phyloP scores from a whole-genome alignment of 2,329 filamentous ascomycete species.

The Drechslerella stenobrocha region DNA sequence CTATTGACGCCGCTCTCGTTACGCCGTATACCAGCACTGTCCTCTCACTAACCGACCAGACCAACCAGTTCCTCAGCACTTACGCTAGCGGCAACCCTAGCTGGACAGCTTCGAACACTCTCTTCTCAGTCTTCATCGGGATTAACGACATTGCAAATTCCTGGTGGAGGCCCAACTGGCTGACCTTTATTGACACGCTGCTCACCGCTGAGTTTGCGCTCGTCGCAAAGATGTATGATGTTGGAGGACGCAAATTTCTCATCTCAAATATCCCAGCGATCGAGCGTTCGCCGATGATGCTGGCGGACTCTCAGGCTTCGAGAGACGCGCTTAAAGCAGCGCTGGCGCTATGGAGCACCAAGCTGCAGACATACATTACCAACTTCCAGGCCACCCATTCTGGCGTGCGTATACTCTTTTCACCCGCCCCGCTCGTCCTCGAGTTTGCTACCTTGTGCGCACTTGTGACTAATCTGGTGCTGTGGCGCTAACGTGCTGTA shows the following conservation, averaged over 20 bases:
- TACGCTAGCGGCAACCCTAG: conserved; percentile 57
- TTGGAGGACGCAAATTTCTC: conserved; percentile 60
- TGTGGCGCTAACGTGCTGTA: too few species aligned
- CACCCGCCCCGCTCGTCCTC: too few species aligned
- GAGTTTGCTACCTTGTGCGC: too few species aligned
- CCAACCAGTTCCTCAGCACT: conserved; percentile 57
- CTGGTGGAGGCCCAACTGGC: conserved; percentile 54
- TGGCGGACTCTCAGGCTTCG: conserved; percentile 20
- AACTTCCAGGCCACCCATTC: conserved; percentile 37
- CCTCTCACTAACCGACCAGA: conserved; percentile 61
- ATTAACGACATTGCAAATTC: conserved; percentile 64
- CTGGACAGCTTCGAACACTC: conserved; percentile 56
- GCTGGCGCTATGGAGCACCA: conserved; percentile 30
- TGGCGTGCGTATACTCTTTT: conserved; percentile 39
- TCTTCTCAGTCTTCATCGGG: conserved; percentile 62
- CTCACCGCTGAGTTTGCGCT: conserved; percentile 57
- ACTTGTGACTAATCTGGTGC: too few species aligned
- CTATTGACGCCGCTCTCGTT: conserved; percentile 61
- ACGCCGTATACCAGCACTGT: conserved; percentile 60
- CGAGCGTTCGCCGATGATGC: conserved; percentile 43
- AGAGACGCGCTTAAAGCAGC: conserved; percentile 22
- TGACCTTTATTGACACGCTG: conserved; percentile 32
- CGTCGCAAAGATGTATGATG: conserved; percentile 57
- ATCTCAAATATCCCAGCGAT: conserved; percentile 59
- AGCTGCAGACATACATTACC: conserved; percentile 41